Evolutionary conservation across 2,329 filamentous ascomycete species (phyloP).

Genomic region (Tolypocladium inflatum): DNA sequence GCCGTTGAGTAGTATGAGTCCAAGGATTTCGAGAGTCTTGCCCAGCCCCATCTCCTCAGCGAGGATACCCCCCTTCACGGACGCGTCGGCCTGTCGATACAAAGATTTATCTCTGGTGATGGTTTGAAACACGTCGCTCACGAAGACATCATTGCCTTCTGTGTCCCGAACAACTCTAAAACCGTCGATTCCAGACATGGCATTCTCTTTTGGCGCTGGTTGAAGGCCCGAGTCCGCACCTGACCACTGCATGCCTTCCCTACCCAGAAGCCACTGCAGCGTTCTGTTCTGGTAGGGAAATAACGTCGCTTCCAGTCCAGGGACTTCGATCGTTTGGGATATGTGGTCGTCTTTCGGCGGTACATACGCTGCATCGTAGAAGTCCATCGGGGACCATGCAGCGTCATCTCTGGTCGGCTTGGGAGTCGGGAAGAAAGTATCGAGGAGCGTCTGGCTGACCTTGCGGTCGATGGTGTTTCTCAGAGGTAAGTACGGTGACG

Average conservation of each 20-base stretch:
- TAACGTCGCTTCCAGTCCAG: conserved; percentile 38
- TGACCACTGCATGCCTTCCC: conserved; percentile 51
- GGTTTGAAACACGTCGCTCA: conserved; percentile 55
- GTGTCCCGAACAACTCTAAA: conserved; percentile 25
- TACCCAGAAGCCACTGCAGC: conserved; percentile 58
- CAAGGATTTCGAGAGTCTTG: conserved; percentile 69
- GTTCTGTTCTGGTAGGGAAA: conserved; percentile 67
- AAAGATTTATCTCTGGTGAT: conserved; percentile 38
- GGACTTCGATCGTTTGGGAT: conserved; percentile 29
- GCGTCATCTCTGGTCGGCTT: conserved; percentile 1
- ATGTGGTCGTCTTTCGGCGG: conserved; percentile 36
- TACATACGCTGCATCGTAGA: conserved; percentile 61
- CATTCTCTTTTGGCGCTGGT: conserved; percentile 4
- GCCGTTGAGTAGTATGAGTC: conserved; percentile 57
- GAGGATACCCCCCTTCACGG: conserved; percentile 52
- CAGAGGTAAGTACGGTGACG: conserved; percentile 18
- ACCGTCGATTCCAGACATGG: conserved; percentile 7
- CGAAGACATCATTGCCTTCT: conserved; percentile 31
- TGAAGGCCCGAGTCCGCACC: conserved; percentile 8
- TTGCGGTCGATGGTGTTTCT: conserved; percentile 18
- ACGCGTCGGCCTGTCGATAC: conserved; percentile 32
- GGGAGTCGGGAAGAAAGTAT: conserved; percentile 20
- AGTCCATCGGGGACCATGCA: conserved; percentile 41
- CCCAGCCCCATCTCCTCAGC: conserved; percentile 79
- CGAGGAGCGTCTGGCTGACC: conserved; percentile 24